These are phyloP conservation scores for Lichtheimia corymbifera DNA, from an alignment of 371 early-diverging fungal species.

Conservation along the genomic window DNA sequence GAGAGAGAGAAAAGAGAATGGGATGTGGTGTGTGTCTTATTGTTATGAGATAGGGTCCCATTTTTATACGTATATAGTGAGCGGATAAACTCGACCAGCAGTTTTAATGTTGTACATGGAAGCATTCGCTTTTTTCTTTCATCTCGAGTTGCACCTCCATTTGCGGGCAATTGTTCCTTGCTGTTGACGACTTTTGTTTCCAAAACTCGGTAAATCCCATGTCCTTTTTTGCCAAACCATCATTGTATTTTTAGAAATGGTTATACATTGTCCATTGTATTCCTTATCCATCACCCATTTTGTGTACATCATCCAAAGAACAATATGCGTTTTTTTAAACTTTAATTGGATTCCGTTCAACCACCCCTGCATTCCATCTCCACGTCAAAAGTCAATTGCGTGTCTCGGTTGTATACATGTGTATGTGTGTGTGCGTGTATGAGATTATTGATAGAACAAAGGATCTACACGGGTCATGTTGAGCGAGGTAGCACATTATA, in stretches of 20 bases:
- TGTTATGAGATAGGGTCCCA: not conserved
- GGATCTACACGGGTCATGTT: too few species aligned
- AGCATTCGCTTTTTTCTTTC: not conserved
- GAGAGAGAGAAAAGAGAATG: not conserved
- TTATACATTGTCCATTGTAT: too few species aligned
- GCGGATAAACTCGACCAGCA: not conserved
- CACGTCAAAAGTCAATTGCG: too few species aligned
- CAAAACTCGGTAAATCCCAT: not conserved
- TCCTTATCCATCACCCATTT: not conserved
- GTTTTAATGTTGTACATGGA: constrained; percentile 2
- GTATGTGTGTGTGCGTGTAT: too few species aligned
- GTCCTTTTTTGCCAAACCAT: constrained; percentile 1
- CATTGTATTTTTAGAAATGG: not conserved
- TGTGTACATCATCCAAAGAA: not conserved
- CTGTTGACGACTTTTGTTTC: too few species aligned
- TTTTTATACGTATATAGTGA: not conserved
- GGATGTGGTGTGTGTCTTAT: not conserved
- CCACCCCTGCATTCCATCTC: too few species aligned
- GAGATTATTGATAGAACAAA: too few species aligned
- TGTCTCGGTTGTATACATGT: too few species aligned
- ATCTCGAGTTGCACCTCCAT: constrained; percentile 1
- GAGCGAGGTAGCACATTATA: too few species aligned
- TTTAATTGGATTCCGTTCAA: too few species aligned
- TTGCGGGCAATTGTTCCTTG: not conserved
- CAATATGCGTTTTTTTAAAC: not conserved